These are phyloP conservation scores for Zizania latifolia DNA, from an alignment of 176 grass and related monocot species.

Conservation along the genomic window DNA sequence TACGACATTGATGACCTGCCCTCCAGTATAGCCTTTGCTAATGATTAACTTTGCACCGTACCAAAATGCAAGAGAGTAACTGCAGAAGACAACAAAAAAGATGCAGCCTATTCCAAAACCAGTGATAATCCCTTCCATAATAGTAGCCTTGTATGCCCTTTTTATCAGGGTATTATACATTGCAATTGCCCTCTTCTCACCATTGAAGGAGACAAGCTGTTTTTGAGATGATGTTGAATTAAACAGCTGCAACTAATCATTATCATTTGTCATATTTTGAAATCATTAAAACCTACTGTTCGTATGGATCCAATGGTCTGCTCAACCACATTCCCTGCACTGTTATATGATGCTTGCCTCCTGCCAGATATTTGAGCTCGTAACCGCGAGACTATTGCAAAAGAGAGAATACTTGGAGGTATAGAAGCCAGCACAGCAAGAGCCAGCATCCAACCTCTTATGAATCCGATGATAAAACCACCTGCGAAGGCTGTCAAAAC, in stretches of 20 bases:
- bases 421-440: constrained; percentile 57
- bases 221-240: constrained; percentile 19
- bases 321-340: constrained; percentile 74
- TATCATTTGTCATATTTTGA: not conserved
- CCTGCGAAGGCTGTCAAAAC: constrained; percentile 53
- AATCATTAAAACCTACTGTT: constrained; percentile 54
- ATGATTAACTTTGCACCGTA: constrained; percentile 60
- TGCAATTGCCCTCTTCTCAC: constrained; percentile 55
- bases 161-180: constrained; percentile 52
- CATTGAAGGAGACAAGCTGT: constrained; percentile 69
- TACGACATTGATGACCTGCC: constrained; percentile 49
- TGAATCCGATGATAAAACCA: constrained; percentile 67
- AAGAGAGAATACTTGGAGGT: constrained; percentile 51
- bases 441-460: constrained; percentile 62
- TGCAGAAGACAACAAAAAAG: constrained; percentile 52
- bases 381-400: constrained; percentile 42
- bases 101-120: constrained; percentile 53
- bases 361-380: constrained; percentile 49
- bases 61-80: constrained; percentile 57
- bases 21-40: constrained; percentile 62
- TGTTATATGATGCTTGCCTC: constrained; percentile 53
- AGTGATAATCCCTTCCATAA: constrained; percentile 50
- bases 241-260: not conserved
- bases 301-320: constrained; percentile 69
- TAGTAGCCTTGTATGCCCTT: constrained; percentile 48